Base-by-base conservation (phyloP, 352 stramenopile genomes). In the Thraustochytrium striatum region DNA sequence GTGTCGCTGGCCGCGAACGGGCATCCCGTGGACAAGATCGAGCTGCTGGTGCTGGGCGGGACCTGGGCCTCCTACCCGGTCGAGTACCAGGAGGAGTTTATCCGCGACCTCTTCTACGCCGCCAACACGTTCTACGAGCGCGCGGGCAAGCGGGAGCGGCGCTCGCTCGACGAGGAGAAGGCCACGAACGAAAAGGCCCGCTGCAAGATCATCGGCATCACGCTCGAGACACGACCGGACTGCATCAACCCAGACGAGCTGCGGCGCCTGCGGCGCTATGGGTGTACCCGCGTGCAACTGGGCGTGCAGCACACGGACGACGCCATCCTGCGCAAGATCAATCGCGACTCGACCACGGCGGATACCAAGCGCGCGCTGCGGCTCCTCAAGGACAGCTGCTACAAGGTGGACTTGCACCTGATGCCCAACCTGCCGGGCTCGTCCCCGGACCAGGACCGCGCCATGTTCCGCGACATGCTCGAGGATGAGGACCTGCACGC, bases 151-250 rank as follows among this genome's bases (percentile, higher is more conserved):
- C 88, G 88, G 1, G 85, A 88, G 81, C 87, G 89, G 33, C 84
- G 83, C 25, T 90, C 86, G 61, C 82, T 96, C 11, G 87, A 93
- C 0, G 87, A 96, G 16, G 91, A 96, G 78, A 95, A 96, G 78
- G 85, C 86, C 19, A 87, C 92, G 61, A 96, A 96, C 57, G 83
- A 87, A 57, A 35, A 73, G 39, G 68, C 82, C 21, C 13, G 32
- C 2, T 80, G 58, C 61, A 87, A 88, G 72, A 94, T 90, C 78
- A 95, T 93, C 43, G 91, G 90, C 25, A 98, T 99, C 82, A 99
- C 95, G 2, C 96, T 99, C 73, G 95, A 99, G 83, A 99, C 95
- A 30, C 86, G 95, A 30, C 95, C 95, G 0, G 95, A 97, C 85
- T 95, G 90, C 82, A 96, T 97, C 80, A 95, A 85, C 0, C 82